Evolutionary conservation across 495 filamentous ascomycete genomes (phyloP), one percentile per base, ranked within the genome.

Genomic region (Pyrenula aspistea): DNA sequence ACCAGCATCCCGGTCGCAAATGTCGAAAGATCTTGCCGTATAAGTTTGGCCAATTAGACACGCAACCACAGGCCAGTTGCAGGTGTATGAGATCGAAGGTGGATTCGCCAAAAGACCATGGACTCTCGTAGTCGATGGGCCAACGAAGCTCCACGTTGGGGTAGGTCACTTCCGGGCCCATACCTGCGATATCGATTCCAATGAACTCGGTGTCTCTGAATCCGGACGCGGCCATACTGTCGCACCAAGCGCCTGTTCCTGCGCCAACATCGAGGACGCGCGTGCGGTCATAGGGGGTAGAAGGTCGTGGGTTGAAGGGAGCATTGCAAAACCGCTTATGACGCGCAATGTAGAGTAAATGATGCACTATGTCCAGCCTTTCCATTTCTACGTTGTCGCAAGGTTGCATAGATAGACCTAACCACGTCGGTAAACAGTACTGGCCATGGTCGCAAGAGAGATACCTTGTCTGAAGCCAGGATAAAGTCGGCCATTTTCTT

Each of bases 191-290:
- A 69, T 95, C 91, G 10, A 89, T 75, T 2, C 88, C 89, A 36
- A 83, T 71, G 36, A 94, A 84, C 67, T 80, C 72, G 11, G 82
- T 73, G 42, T 82, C 66, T 19, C 73, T 73, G 61, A 83, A 86
- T 15, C 31, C 31, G 67, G 80, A 80, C 55, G 81, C 80, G 51
- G 87, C 87, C 70, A 96, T 84, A 60, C 93, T 86, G 62, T 94
- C 91, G 21, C 83, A 79, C 91, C 91, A 96, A 52, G 95, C 92
- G 2, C 91, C 91, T 0, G 91, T 95, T 11, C 91, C 91, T 59
- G 85, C 89, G 23, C 91, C 91, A 52, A 95, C 66, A 66, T 96
- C 91, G 22, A 96, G 71, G 47, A 95, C 83, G 22, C 80, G 69
- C 19, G 55, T 64, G 48, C 71, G 72, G 55, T 77, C 69, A 2